Evolutionary conservation across 768 basidiomycete genomes (phyloP).

Genomic region (Cyathus striatus): DNA sequence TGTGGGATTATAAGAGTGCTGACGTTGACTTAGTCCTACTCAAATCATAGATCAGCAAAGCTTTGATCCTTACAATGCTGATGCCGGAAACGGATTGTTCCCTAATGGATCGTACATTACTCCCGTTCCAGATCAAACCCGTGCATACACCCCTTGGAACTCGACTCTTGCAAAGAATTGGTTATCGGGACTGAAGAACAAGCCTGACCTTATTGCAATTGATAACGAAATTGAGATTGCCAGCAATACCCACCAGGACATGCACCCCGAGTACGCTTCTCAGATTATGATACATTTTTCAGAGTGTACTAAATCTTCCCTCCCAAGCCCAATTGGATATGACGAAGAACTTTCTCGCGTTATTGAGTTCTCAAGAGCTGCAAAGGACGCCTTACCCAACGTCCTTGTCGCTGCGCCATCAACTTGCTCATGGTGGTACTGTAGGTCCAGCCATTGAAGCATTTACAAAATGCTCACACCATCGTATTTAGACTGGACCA

Average conservation of each 20-base stretch:
- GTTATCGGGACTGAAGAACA: constrained; percentile 40
- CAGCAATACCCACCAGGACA: constrained; percentile 47
- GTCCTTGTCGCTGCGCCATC: constrained; percentile 44
- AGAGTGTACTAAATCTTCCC: neutral
- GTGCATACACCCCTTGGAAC: constrained; percentile 44
- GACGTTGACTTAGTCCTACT: neutral
- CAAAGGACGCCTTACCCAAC: constrained; percentile 38
- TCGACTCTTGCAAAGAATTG: constrained; percentile 35
- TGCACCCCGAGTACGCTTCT: constrained; percentile 40
- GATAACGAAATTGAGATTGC: constrained; percentile 60
- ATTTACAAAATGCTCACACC: too few species aligned
- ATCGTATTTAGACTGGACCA: constrained; percentile 54
- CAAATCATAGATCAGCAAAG: constrained; percentile 27
- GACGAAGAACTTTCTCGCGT: constrained; percentile 48
- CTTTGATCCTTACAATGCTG: constrained; percentile 43
- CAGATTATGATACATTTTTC: constrained; percentile 1
- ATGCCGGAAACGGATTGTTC: constrained; percentile 44
- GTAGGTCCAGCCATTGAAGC: too few species aligned
- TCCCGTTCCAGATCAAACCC: constrained; percentile 31
- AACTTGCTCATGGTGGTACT: constrained; percentile 41
- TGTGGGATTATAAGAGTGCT: neutral
- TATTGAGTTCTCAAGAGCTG: constrained; percentile 30
- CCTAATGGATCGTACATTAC: constrained; percentile 41
- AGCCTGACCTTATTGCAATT: constrained; percentile 41
- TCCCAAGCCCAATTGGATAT: constrained; percentile 34